These are phyloP conservation scores for Fusarium humuli DNA, from an alignment of 2,329 filamentous ascomycete genomes.

Conservation along the genomic window DNA sequence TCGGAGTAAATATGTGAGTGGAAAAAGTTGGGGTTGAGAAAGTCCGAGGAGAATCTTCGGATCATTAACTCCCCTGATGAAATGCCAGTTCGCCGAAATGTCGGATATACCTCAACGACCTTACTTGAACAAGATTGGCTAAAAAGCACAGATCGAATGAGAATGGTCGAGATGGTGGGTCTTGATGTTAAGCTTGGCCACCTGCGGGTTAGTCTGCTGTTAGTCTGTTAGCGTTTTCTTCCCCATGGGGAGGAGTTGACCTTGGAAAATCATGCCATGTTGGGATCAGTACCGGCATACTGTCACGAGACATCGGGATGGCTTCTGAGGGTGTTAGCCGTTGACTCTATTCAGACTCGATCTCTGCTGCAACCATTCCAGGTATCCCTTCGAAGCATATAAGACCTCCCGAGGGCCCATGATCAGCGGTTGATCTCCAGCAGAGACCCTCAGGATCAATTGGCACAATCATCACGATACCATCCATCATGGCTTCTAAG, in stretches of 20 bases:
- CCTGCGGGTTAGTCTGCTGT: neutral
- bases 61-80: conserved; percentile 11
- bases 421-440: neutral
- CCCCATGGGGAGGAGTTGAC: conserved; percentile 30
- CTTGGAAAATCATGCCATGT: neutral
- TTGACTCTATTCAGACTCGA: neutral
- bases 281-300: neutral
- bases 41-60: conserved; percentile 42
- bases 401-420: neutral
- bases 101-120: conserved; percentile 31
- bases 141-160: conserved; percentile 1
- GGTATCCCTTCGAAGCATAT: conserved; percentile 1
- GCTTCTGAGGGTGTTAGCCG: neutral
- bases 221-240: conserved; percentile 10
- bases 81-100: conserved; percentile 33
- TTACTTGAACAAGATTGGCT: neutral
- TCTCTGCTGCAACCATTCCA: no score
- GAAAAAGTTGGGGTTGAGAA: neutral
- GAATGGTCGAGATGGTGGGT: neutral
- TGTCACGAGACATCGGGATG: conserved; percentile 3
- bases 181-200: neutral
- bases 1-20: neutral
- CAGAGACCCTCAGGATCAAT: neutral
- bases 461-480: neutral
- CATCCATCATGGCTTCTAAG: conserved; percentile 20